phyloP scores from a whole-genome alignment of 805 yeast genomes.

The Kregervanrija fluxuum region DNA sequence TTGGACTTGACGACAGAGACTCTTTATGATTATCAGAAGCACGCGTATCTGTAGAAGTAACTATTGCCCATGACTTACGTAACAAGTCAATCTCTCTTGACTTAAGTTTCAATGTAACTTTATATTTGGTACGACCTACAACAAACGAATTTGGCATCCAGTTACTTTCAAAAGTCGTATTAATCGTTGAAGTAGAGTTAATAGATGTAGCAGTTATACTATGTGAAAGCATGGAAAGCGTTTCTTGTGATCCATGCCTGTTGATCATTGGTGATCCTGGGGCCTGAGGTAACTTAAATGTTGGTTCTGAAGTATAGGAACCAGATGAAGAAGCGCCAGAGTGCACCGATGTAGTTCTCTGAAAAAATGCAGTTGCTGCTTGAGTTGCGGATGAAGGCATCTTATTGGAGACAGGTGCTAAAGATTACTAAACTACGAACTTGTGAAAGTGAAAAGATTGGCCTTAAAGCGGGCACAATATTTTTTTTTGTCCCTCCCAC shows the following conservation, averaged over 20 bases:
- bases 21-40: slow-evolving; percentile 4
- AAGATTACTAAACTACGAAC: too few relatives aligned
- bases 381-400: too few relatives aligned
- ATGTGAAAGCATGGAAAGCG: slow-evolving; percentile 16
- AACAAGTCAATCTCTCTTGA: slow-evolving; percentile 37
- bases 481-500: too few relatives aligned
- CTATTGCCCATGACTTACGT: slow-evolving; percentile 40
- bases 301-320: too few relatives aligned
- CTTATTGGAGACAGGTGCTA: too few relatives aligned
- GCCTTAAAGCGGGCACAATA: too few relatives aligned
- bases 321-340: too few relatives aligned
- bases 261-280: slow-evolving; percentile 5
- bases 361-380: too few relatives aligned
- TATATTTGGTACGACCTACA: slow-evolving; percentile 17
- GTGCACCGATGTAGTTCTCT: too few relatives aligned
- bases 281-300: neutral
- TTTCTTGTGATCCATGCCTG: slow-evolving; percentile 10
- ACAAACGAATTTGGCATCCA: slow-evolving; percentile 29
- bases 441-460: too few relatives aligned
- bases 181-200: slow-evolving; percentile 20
- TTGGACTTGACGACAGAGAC: neutral
- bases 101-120: slow-evolving; percentile 20
- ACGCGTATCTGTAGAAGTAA: slow-evolving; percentile 18
- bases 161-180: slow-evolving; percentile 23
- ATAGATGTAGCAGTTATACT: slow-evolving; percentile 21